phyloP scores from a whole-genome alignment of 1,139 yeast species.

The Kodamaea ohmeri region DNA sequence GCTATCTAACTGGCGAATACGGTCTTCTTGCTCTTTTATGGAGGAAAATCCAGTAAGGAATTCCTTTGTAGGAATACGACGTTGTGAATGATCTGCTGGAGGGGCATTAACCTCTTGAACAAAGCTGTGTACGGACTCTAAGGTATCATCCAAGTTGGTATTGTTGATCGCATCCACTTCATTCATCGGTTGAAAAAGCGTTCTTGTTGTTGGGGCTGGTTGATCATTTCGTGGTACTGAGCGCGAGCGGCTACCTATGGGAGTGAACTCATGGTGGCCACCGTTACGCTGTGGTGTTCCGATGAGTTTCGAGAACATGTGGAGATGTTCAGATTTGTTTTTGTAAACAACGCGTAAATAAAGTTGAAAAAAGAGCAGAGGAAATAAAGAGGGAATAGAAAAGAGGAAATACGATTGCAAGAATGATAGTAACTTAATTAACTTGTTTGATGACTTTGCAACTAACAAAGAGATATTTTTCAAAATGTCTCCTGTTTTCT shows the following conservation, averaged over 20 bases:
- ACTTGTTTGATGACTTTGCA: no score
- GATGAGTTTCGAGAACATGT: conserved; percentile 17
- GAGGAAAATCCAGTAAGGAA: conserved; percentile 28
- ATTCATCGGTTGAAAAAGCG: conserved; percentile 16
- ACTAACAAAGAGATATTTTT: no score
- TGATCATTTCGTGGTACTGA: conserved; percentile 11
- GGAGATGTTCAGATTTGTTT: no score
- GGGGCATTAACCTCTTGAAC: no score
- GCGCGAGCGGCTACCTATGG: conserved; percentile 31
- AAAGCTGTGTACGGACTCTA: conserved; percentile 33
- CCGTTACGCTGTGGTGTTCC: conserved; percentile 15
- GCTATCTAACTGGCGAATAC: conserved; percentile 47
- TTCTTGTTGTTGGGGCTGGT: conserved; percentile 6
- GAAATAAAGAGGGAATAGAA: no score
- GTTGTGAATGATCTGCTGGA: not conserved
- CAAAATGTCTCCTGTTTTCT: no score
- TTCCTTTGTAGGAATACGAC: not conserved
- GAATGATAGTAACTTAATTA: no score
- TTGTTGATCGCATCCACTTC: conserved; percentile 11
- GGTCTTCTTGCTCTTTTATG: conserved; percentile 54
- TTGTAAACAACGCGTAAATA: conserved; percentile 5
- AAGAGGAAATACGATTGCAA: no score
- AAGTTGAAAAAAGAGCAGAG: no score
- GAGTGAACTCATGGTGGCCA: conserved; percentile 38
- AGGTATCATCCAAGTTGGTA: conserved; percentile 24